Percentiles rank a stretch among this genome's conserved stretches.
These are phyloP conservation scores for Pythium myriotylum DNA, from an alignment of 352 stramenopile species.

Conservation along the genomic window DNA sequence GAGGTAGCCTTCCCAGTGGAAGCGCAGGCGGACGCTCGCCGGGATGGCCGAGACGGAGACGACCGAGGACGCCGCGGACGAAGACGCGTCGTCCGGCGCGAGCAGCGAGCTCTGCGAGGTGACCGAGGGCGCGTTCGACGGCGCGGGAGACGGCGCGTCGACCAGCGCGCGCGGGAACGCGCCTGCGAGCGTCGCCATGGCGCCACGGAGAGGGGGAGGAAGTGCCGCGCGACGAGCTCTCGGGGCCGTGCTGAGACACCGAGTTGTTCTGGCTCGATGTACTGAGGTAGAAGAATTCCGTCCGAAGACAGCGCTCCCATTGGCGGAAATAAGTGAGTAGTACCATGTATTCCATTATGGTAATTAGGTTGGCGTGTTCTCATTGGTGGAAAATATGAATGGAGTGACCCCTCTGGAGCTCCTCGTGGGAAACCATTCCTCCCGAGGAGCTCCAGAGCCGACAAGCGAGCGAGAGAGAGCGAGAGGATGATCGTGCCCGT, in stretches of 20 bases:
- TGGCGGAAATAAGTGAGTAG: no score
- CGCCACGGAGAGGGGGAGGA: not conserved
- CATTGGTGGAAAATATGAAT: no score
- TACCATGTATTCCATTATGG: no score
- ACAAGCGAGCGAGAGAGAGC: no score
- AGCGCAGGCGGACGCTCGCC: constrained; percentile 48
- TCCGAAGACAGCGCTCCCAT: no score
- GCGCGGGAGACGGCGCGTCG: not conserved
- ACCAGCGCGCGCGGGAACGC: not conserved
- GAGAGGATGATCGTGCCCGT: constrained; percentile 99
- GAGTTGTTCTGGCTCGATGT: not conserved
- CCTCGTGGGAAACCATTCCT: no score
- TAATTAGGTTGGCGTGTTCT: no score
- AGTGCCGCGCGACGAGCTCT: not conserved
- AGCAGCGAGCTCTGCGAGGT: not conserved
- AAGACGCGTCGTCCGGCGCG: constrained; percentile 15
- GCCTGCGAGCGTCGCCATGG: constrained; percentile 18
- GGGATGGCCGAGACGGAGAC: constrained; percentile 28
- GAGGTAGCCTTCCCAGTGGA: constrained; percentile 86
- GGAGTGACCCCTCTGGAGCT: no score
- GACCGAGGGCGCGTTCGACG: no score
- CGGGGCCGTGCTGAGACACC: constrained; percentile 1
- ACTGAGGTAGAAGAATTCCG: not conserved
- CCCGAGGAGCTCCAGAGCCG: not conserved
- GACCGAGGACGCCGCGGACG: constrained; percentile 31